phyloP scores from a whole-genome alignment of 768 basidiomycete genomes.

The Galerina marginata region DNA sequence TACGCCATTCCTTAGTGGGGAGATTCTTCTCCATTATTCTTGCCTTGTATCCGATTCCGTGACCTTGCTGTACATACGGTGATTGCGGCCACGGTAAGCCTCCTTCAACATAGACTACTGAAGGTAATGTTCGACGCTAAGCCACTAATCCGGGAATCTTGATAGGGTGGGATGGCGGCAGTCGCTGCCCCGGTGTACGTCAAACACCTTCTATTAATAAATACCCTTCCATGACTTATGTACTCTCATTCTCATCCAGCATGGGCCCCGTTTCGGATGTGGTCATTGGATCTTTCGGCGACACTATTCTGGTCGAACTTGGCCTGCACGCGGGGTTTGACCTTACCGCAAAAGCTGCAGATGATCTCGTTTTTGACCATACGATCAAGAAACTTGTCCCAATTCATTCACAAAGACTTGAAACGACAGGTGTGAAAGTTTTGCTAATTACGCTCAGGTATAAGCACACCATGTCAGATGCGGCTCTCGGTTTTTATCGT shows the following conservation, averaged over 20 bases:
- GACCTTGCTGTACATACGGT: constrained; percentile 67
- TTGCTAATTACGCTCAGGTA: constrained; percentile 65
- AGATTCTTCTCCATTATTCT: constrained; percentile 63
- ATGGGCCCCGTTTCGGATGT: constrained; percentile 63
- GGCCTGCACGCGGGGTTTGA: constrained; percentile 61
- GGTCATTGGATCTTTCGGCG: constrained; percentile 55
- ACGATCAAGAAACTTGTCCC: constrained; percentile 54
- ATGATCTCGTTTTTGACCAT: constrained; percentile 57
- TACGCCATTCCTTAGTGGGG: constrained; percentile 50
- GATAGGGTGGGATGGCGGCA: constrained; percentile 48
- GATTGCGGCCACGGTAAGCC: constrained; percentile 61
- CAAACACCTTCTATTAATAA: neutral
- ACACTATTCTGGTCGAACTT: constrained; percentile 63
- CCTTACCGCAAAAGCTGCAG: constrained; percentile 50
- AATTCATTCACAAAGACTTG: constrained; percentile 55
- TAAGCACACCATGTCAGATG: constrained; percentile 63
- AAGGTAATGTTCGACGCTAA: neutral
- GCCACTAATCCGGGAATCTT: constrained; percentile 16
- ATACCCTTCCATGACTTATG: neutral
- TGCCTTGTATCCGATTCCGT: constrained; percentile 68
- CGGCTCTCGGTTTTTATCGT: constrained; percentile 64
- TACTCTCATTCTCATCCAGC: constrained; percentile 21
- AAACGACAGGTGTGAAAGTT: constrained; percentile 62
- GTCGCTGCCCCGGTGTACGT: constrained; percentile 47
- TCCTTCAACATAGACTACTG: constrained; percentile 5